A percentile compares a stretch with the other conserved stretches of the same genome.
These are phyloP conservation scores for Mortierella polycephala DNA, from an alignment of 371 early-diverging fungal genomes.

Conservation along the genomic window DNA sequence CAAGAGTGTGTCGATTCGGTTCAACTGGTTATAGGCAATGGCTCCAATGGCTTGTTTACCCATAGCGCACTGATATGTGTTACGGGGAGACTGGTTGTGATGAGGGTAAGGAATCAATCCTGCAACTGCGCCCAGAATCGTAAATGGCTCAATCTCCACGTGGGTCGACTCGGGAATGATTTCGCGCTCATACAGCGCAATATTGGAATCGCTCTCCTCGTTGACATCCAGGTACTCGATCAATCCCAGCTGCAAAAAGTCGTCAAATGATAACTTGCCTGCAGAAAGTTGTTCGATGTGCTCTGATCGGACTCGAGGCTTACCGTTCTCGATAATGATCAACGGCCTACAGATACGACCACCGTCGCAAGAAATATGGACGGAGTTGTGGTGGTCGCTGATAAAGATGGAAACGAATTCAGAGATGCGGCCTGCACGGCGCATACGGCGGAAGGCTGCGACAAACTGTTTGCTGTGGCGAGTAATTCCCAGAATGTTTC, in stretches of 20 bases:
- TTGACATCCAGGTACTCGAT: slow-evolving; percentile 99
- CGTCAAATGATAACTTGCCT: slow-evolving; percentile 85
- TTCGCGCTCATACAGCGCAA: slow-evolving; percentile 92
- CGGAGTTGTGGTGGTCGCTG: slow-evolving; percentile 83
- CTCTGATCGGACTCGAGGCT: slow-evolving; percentile 74
- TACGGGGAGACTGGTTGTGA: slow-evolving; percentile 99
- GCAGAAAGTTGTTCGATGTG: slow-evolving; percentile 76
- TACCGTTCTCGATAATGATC: slow-evolving; percentile 93
- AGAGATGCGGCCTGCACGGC: slow-evolving; percentile 89
- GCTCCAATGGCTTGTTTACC: slow-evolving; percentile 99
- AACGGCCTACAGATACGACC: slow-evolving; percentile 99
- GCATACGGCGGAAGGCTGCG: slow-evolving; percentile 81
- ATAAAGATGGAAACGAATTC: slow-evolving; percentile 96
- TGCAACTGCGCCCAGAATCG: slow-evolving; percentile 97
- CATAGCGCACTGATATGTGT: slow-evolving; percentile 99
- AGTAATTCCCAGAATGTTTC: slow-evolving; percentile 91
- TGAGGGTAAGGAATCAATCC: slow-evolving; percentile 99
- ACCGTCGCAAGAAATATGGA: slow-evolving; percentile 97
- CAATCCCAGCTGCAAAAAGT: slow-evolving; percentile 92
- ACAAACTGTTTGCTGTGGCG: slow-evolving; percentile 84
- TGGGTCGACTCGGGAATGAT: slow-evolving; percentile 92
- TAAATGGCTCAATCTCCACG: slow-evolving; percentile 98
- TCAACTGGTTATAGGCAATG: slow-evolving; percentile 95
- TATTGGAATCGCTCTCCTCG: slow-evolving; percentile 97
- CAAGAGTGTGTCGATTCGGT: slow-evolving; percentile 96